Evolutionary conservation across 352 stramenopile species (phyloP).

Genomic region (Stephanocyclus meneghinianus): DNA sequence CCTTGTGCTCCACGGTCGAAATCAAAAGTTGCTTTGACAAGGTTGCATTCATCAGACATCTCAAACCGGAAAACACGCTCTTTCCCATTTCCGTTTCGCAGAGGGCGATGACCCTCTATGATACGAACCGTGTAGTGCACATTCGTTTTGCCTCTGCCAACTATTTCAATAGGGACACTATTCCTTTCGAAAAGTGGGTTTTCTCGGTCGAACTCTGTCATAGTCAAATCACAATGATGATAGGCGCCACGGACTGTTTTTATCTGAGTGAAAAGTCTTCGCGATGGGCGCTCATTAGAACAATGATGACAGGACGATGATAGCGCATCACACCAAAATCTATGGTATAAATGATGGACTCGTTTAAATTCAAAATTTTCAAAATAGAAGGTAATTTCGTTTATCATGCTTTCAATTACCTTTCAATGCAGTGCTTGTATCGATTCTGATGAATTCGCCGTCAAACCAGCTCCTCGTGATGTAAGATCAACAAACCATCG

Average conservation of each 20-base stretch:
- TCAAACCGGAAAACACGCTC: slow-evolving; percentile 60
- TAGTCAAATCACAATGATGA: slow-evolving; percentile 5
- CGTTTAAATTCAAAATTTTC: no score
- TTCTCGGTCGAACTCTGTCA: slow-evolving; percentile 50
- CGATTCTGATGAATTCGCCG: no score
- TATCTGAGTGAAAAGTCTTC: neutral
- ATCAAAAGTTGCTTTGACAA: slow-evolving; percentile 8
- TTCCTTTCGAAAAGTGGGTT: slow-evolving; percentile 59
- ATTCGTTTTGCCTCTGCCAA: slow-evolving; percentile 32
- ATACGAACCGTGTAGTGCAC: slow-evolving; percentile 49
- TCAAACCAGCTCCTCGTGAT: no score
- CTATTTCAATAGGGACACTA: slow-evolving; percentile 52
- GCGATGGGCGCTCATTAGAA: neutral
- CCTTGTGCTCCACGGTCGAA: neutral
- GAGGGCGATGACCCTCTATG: slow-evolving; percentile 38
- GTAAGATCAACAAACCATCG: no score
- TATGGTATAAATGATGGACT: no score
- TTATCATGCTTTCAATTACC: no score
- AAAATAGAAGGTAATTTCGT: no score
- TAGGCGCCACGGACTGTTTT: neutral
- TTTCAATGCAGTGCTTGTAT: no score
- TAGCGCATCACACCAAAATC: no score
- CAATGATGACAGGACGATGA: no score
- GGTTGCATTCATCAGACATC: slow-evolving; percentile 57
- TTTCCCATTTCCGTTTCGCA: slow-evolving; percentile 25